These are phyloP conservation scores for Galerina marginata DNA, from an alignment of 768 basidiomycete species.

Conservation along the genomic window DNA sequence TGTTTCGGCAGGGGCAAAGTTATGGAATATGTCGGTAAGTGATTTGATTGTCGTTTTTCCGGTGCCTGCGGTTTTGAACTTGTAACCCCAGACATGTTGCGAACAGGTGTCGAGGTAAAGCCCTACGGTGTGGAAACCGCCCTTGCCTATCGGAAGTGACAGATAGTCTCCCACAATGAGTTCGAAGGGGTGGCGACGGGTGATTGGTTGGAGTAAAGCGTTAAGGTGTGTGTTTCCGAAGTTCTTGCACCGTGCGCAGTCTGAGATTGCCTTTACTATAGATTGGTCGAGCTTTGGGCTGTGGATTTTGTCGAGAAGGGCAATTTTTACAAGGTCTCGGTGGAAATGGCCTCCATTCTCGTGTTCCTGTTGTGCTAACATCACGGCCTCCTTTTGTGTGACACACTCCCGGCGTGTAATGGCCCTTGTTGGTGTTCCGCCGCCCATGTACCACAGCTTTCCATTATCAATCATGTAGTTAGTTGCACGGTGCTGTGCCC, in stretches of 20 bases:
- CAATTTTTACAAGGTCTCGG: conserved; percentile 34
- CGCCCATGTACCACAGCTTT: conserved; percentile 30
- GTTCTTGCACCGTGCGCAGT: conserved; percentile 30
- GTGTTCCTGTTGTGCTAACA: conserved; percentile 1
- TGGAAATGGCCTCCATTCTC: conserved; percentile 32
- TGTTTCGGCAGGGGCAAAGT: conserved; percentile 27
- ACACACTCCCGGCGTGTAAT: too few relatives aligned
- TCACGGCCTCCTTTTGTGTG: too few relatives aligned
- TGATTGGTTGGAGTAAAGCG: conserved; percentile 39
- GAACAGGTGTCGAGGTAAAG: conserved; percentile 35
- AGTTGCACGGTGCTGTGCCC: conserved; percentile 25
- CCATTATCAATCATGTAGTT: conserved; percentile 30
- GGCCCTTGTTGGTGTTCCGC: conserved; percentile 10
- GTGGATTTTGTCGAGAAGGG: conserved; percentile 28
- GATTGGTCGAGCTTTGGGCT: conserved; percentile 32
- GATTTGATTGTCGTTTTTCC: conserved; percentile 28
- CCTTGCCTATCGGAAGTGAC: conserved; percentile 33
- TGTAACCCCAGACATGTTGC: conserved; percentile 33
- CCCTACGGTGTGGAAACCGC: conserved; percentile 30
- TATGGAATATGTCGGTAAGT: conserved; percentile 24
- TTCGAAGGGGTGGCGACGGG: conserved; percentile 38
- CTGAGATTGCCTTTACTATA: conserved; percentile 25
- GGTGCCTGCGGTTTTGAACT: conserved; percentile 31
- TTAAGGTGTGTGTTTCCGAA: conserved; percentile 34
- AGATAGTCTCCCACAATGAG: conserved; percentile 41